phyloP scores from a whole-genome alignment of 2,329 filamentous ascomycete species.

The Pseudogymnoascus sp. region DNA sequence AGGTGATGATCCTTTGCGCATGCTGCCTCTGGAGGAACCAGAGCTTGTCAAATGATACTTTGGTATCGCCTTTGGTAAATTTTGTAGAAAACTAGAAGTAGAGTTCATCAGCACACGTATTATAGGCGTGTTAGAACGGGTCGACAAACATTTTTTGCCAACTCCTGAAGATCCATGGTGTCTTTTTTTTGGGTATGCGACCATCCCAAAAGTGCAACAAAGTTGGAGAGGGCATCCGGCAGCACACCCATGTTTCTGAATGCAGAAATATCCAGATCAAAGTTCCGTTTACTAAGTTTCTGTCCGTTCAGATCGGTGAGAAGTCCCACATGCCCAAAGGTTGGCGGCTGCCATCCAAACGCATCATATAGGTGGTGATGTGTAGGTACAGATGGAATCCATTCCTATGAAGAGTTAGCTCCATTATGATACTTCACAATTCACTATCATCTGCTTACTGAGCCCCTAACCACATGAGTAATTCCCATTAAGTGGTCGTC shows the following conservation, averaged over 20 bases:
- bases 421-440: neutral
- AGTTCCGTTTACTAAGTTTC: conserved; percentile 82
- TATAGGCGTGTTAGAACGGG: neutral
- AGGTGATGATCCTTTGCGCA: conserved; percentile 15
- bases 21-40: conserved; percentile 71
- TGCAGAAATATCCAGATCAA: conserved; percentile 51
- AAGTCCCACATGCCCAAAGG: conserved; percentile 75
- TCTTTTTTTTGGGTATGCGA: conserved; percentile 62
- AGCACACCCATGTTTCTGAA: conserved; percentile 54
- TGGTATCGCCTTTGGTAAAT: conserved; percentile 86
- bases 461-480: conserved; percentile 88
- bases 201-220: conserved; percentile 81
- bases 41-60: conserved; percentile 74
- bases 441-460: conserved; percentile 40
- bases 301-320: conserved; percentile 61
- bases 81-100: conserved; percentile 43
- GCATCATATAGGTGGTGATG: conserved; percentile 68
- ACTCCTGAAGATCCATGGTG: conserved; percentile 61
- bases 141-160: conserved; percentile 57
- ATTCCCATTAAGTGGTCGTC: conserved; percentile 95
- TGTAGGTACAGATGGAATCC: conserved; percentile 88
- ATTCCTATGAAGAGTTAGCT: conserved; percentile 53
- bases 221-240: conserved; percentile 65
- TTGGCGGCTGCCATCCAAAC: conserved; percentile 65
- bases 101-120: conserved; percentile 6